These are phyloP conservation scores for Heliamphora exappendiculata DNA, from an alignment of 148 eudicot species.

Conservation along the genomic window DNA sequence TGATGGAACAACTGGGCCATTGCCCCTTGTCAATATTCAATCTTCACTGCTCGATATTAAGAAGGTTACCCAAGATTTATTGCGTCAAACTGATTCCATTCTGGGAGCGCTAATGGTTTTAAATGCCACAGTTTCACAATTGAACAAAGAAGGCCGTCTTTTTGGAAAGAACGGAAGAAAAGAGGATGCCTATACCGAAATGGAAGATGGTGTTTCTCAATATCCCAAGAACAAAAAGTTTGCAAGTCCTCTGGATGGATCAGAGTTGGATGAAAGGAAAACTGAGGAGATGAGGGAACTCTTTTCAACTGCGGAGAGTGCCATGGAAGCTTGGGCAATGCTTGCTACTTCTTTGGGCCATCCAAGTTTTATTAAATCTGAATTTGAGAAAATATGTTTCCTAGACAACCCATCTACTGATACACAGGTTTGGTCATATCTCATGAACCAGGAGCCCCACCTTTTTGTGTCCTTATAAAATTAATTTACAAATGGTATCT, in stretches of 20 bases:
- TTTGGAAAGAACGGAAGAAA: slow-evolving; percentile 27
- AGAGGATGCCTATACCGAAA: slow-evolving; percentile 29
- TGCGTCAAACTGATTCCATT: slow-evolving; percentile 84
- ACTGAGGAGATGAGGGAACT: slow-evolving; percentile 86
- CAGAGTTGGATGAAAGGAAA: slow-evolving; percentile 51
- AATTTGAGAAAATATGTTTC: slow-evolving; percentile 90
- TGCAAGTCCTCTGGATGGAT: slow-evolving; percentile 21
- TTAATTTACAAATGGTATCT: neutral
- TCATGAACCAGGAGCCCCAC: neutral
- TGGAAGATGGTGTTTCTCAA: slow-evolving; percentile 23
- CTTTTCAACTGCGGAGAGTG: slow-evolving; percentile 92
- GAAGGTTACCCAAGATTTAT: slow-evolving; percentile 75
- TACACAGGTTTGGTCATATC: slow-evolving; percentile 57
- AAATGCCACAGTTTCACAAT: slow-evolving; percentile 61
- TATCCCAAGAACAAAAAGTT: slow-evolving; percentile 19
- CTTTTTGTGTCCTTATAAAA: neutral
- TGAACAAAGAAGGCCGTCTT: slow-evolving; percentile 40
- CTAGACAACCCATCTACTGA: slow-evolving; percentile 86
- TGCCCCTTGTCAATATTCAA: slow-evolving; percentile 26
- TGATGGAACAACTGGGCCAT: slow-evolving; percentile 22
- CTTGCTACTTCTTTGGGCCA: slow-evolving; percentile 86
- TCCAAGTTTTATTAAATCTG: slow-evolving; percentile 86
- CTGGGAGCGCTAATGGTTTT: slow-evolving; percentile 82
- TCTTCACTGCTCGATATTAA: slow-evolving; percentile 70
- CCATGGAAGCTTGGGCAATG: slow-evolving; percentile 99